Evolutionary conservation across 169 alveolate species (phyloP).

Genomic region (Plasmodium yoelii): DNA sequence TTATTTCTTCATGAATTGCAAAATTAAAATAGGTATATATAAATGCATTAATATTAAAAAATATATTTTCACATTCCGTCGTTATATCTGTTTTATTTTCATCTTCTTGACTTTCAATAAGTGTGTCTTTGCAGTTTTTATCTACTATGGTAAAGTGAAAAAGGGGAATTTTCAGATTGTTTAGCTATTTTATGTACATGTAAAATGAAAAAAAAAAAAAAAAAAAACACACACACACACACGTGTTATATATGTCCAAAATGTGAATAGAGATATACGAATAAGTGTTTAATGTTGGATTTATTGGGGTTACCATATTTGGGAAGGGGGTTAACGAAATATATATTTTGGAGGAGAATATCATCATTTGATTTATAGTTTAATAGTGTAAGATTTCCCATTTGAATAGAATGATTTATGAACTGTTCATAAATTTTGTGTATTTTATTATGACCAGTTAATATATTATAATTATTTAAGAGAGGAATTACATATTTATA

Average conservation of each 20-base stretch:
- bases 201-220: too few relatives aligned
- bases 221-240: too few relatives aligned
- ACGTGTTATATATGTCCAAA: not conserved
- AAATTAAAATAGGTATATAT: slow-evolving; percentile 72
- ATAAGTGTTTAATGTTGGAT: not conserved
- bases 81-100: slow-evolving; percentile 16
- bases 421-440: too few relatives aligned
- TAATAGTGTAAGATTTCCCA: slow-evolving; percentile 33
- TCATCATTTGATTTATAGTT: slow-evolving; percentile 50
- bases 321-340: not conserved
- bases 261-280: not conserved
- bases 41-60: slow-evolving; percentile 71
- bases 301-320: too few relatives aligned
- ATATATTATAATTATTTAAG: not conserved
- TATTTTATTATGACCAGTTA: not conserved
- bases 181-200: too few relatives aligned
- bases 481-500: slow-evolving; percentile 50
- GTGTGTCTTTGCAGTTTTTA: not conserved
- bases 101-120: slow-evolving; percentile 24
- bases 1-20: slow-evolving; percentile 20
- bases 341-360: slow-evolving; percentile 54
- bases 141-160: too few relatives aligned
- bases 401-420: not conserved
- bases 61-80: slow-evolving; percentile 65
- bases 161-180: too few relatives aligned